These are phyloP conservation scores for Hypoxylon sp. DNA, from an alignment of 2,329 filamentous ascomycete species.

Conservation along the genomic window DNA sequence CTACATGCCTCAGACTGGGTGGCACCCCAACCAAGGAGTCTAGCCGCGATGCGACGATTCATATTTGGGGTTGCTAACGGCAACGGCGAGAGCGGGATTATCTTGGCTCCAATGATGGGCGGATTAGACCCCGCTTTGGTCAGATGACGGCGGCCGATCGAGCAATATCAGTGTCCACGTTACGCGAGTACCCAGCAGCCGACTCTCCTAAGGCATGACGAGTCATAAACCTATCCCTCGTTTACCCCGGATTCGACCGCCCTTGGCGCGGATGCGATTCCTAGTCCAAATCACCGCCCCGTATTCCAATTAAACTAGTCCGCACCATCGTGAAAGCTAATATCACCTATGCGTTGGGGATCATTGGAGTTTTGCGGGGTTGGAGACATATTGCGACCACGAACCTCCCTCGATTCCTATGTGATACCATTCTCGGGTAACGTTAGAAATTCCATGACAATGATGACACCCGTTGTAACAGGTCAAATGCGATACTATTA, in stretches of 20 bases:
- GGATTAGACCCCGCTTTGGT: constrained; percentile 50
- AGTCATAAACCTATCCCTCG: constrained; percentile 33
- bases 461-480: constrained; percentile 12
- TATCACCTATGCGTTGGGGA: constrained; percentile 30
- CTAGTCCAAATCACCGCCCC: constrained; percentile 26
- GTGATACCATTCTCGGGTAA: neutral
- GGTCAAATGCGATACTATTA: constrained; percentile 20
- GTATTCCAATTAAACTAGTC: constrained; percentile 24
- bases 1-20: constrained; percentile 47
- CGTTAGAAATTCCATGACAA: constrained; percentile 11
- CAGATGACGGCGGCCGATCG: constrained; percentile 42
- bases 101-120: constrained; percentile 59
- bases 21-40: constrained; percentile 52
- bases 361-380: constrained; percentile 32
- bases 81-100: constrained; percentile 55
- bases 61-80: constrained; percentile 51
- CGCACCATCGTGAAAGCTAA: constrained; percentile 30
- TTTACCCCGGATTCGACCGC: constrained; percentile 35
- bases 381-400: constrained; percentile 11
- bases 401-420: constrained; percentile 3
- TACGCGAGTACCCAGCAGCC: constrained; percentile 10
- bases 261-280: constrained; percentile 9
- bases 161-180: constrained; percentile 28
- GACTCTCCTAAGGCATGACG: constrained; percentile 28
- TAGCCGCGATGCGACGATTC: constrained; percentile 59